These are phyloP conservation scores for Suillus weaverae DNA, from an alignment of 768 basidiomycete species.

Conservation along the genomic window DNA sequence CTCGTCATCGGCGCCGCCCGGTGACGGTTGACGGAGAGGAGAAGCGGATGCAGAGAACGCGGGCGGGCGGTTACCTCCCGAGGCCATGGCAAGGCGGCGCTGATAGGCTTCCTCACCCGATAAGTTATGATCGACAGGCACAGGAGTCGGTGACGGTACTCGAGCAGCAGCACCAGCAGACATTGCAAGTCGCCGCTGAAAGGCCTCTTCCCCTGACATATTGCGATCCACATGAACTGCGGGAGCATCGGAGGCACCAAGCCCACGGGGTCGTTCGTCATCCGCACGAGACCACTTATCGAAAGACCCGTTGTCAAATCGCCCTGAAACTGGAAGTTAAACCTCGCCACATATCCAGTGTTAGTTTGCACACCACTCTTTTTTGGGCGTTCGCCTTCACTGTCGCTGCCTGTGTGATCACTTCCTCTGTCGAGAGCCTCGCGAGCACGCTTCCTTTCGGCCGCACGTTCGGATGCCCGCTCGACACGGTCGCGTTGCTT, in stretches of 20 bases:
- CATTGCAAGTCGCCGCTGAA: constrained; percentile 74
- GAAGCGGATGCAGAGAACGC: constrained; percentile 5
- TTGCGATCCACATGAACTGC: constrained; percentile 43
- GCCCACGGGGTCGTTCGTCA: constrained; percentile 39
- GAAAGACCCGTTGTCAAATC: constrained; percentile 41
- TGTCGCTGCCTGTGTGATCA: constrained; percentile 65
- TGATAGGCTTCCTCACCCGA: constrained; percentile 83
- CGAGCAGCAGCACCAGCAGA: constrained; percentile 38
- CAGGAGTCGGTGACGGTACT: constrained; percentile 32
- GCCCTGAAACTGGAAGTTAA: constrained; percentile 19
- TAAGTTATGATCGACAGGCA: constrained; percentile 43
- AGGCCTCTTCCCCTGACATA: constrained; percentile 79
- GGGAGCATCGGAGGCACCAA: constrained; percentile 22
- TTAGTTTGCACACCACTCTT: constrained; percentile 56
- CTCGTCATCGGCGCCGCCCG: constrained; percentile 20
- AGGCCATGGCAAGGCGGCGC: constrained; percentile 69
- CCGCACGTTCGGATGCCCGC: constrained; percentile 57
- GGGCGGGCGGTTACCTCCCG: constrained; percentile 20
- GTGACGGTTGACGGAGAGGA: constrained; percentile 24
- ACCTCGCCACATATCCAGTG: constrained; percentile 27
- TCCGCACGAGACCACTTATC: constrained; percentile 59
- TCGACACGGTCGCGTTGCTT: constrained; percentile 76
- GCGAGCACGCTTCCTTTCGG: constrained; percentile 59
- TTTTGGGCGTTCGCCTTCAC: constrained; percentile 64
- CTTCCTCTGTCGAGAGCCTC: constrained; percentile 48